Evolutionary conservation across 2,329 filamentous ascomycete genomes (phyloP).

Genomic region (Penicillium sp.): DNA sequence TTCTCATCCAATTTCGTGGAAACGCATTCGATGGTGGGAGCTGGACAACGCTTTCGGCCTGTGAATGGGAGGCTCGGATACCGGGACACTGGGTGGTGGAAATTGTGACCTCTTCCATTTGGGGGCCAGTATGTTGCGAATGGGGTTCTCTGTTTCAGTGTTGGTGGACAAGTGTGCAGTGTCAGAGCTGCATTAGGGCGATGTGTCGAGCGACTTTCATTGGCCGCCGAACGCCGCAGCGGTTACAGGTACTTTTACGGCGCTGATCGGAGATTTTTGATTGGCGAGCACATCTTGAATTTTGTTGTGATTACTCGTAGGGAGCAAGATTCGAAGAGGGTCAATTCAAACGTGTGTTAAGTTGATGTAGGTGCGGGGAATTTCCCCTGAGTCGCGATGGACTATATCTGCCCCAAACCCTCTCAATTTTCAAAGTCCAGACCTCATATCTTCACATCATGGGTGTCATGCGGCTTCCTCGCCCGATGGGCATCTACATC

Average conservation of each 20-base stretch:
- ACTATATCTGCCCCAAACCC: constrained; percentile 19
- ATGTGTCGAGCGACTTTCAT: constrained; percentile 5
- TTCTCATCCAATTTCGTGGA: neutral
- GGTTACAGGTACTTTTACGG: constrained; percentile 23
- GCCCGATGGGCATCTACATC: constrained; percentile 39
- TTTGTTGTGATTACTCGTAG: constrained; percentile 22
- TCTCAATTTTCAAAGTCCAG: neutral
- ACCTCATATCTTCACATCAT: constrained; percentile 23
- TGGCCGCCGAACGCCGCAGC: constrained; percentile 24
- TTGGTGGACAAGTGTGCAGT: constrained; percentile 8
- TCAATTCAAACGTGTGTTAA: constrained; percentile 5
- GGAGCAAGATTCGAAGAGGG: constrained; percentile 18
- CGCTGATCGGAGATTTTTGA: constrained; percentile 10
- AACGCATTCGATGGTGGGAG: constrained; percentile 1
- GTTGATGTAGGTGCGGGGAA: constrained; percentile 17
- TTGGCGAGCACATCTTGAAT: constrained; percentile 5
- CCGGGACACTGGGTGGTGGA: constrained; percentile 12
- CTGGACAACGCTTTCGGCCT: constrained; percentile 8
- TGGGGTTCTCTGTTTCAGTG: neutral
- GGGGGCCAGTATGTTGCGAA: neutral
- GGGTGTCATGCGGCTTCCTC: constrained; percentile 39
- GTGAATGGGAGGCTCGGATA: constrained; percentile 11
- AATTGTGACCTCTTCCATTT: constrained; percentile 3
- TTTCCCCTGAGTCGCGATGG: neutral
- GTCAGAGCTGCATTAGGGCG: constrained; percentile 14